Percentiles rank a stretch among this genome's conserved stretches.
Evolutionary conservation across 2,329 filamentous ascomycete species (phyloP).

Genomic region (Colletotrichum sansevieriae): DNA sequence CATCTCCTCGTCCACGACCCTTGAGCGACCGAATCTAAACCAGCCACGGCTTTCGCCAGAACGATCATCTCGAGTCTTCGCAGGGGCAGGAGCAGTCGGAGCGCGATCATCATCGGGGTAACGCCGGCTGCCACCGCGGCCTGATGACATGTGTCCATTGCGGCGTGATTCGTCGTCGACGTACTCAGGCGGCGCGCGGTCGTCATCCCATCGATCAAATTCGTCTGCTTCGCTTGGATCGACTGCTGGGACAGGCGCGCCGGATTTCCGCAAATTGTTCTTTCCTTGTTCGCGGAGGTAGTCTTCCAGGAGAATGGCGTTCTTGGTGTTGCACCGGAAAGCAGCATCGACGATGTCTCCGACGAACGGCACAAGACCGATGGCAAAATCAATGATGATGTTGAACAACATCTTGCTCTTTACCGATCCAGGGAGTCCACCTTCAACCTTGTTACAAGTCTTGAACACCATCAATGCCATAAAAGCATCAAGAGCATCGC

Average conservation of each 20-base stretch:
- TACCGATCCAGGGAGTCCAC: conserved; percentile 75
- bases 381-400: conserved; percentile 78
- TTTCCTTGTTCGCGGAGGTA: conserved; percentile 77
- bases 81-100: conserved; percentile 31
- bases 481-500: conserved; percentile 80
- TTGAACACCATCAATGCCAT: conserved; percentile 82
- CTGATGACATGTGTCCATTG: conserved; percentile 39
- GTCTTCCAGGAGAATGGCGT: conserved; percentile 77
- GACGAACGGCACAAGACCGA: conserved; percentile 80
- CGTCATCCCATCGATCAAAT: conserved; percentile 56
- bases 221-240: conserved; percentile 67
- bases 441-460: conserved; percentile 80
- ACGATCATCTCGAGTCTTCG: conserved; percentile 26
- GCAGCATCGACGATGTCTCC: conserved; percentile 82
- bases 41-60: conserved; percentile 28
- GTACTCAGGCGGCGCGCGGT: conserved; percentile 36
- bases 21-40: conserved; percentile 38
- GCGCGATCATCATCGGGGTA: conserved; percentile 12
- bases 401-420: conserved; percentile 84
- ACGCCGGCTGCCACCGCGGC: conserved; percentile 17
- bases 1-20: conserved; percentile 37
- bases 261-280: conserved; percentile 63
- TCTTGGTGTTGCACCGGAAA: conserved; percentile 82
- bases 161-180: conserved; percentile 34
- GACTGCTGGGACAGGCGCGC: conserved; percentile 59